Base-by-base conservation (phyloP, 148 eudicot species). In the Chenopodium quinoa region DNA sequence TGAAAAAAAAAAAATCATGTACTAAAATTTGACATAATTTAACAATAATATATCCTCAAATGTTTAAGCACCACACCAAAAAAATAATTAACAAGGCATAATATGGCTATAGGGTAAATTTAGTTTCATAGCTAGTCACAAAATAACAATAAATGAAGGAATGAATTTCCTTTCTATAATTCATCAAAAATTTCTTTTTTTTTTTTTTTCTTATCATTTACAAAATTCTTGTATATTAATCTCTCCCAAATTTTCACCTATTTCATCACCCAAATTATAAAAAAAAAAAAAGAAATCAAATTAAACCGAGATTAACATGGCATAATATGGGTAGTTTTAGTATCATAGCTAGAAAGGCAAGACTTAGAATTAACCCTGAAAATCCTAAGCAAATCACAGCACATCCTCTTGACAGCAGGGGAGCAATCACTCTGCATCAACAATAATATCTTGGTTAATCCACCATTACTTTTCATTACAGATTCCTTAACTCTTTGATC, bases 311-410 rank as follows among this genome's bases (percentile, higher is more conserved):
- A 52, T 37, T 80, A 81, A 79, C 85, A 91, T 20, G 97, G 97
- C 94, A 91, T 93, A 46, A 93, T 91, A 86, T 93, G 97, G 75
- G 89, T 91, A 48, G 93, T 89, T 60, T 91, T 88, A 7, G 93
- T 89, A 79, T 93, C 94, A 79, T 91, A 93, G 65, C 88, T 86
- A 8, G 90, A 77, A 12, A 91, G 63, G 66, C 90, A 83, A 54
- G 87, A 87, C 80, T 90, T 91, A 1, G 90, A 86, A 67, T 85
- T 85, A 58, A 87, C 92, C 83, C 88, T 77, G 37, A 93, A 90
- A 17, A 91, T 83, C 85, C 92, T 90, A 22, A 93, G 80, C 90
- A 93, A 81, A 81, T 93, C 97, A 16, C 86, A 81, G 23, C 91
- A 88, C 97, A 93, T 91, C 29, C 82, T 89, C 82, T 89, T 87